phyloP scores from a whole-genome alignment of 2,329 filamentous ascomycete genomes.

The Leptographium wingfieldii region DNA sequence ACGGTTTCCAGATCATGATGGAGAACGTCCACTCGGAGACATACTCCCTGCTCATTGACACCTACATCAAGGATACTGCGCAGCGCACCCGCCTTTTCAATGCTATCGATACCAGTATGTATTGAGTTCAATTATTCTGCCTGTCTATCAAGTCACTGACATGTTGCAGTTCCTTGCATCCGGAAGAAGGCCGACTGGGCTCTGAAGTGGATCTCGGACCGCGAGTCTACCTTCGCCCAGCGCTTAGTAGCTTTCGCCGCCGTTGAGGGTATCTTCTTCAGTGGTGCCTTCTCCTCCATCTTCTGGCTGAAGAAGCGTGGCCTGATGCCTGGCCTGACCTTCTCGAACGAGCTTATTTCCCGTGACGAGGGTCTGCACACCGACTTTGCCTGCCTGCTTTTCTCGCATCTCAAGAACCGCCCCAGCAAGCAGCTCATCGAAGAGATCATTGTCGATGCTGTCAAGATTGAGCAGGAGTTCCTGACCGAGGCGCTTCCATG shows the following conservation, averaged over 20 bases:
- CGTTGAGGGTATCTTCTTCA: slow-evolving; percentile 99
- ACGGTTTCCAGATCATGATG: slow-evolving; percentile 99
- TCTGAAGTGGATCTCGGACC: slow-evolving; percentile 85
- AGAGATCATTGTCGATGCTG: slow-evolving; percentile 87
- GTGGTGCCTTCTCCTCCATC: slow-evolving; percentile 93
- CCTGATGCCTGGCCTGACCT: slow-evolving; percentile 94
- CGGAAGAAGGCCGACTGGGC: slow-evolving; percentile 99
- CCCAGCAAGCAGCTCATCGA: slow-evolving; percentile 70
- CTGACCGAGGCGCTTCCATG: slow-evolving; percentile 88
- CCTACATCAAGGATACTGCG: slow-evolving; percentile 95
- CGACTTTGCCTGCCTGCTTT: slow-evolving; percentile 94
- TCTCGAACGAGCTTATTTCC: slow-evolving; percentile 99
- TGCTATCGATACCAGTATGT: slow-evolving; percentile 89
- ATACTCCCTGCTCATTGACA: slow-evolving; percentile 97
- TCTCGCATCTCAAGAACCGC: slow-evolving; percentile 92
- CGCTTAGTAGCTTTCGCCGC: slow-evolving; percentile 94
- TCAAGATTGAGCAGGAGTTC: slow-evolving; percentile 94
- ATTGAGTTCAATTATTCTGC: slow-evolving; percentile 17
- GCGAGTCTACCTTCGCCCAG: slow-evolving; percentile 87
- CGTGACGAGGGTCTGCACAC: slow-evolving; percentile 99
- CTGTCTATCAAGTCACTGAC: slow-evolving; percentile 6
- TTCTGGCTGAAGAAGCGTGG: slow-evolving; percentile 99
- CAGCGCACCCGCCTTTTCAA: slow-evolving; percentile 95
- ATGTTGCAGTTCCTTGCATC: slow-evolving; percentile 75
- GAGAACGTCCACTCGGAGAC: slow-evolving; percentile 99